Evolutionary conservation across 2,329 filamentous ascomycete species (phyloP), one percentile per base, ranked within the genome.

Genomic region (Dactylellina leptospora): DNA sequence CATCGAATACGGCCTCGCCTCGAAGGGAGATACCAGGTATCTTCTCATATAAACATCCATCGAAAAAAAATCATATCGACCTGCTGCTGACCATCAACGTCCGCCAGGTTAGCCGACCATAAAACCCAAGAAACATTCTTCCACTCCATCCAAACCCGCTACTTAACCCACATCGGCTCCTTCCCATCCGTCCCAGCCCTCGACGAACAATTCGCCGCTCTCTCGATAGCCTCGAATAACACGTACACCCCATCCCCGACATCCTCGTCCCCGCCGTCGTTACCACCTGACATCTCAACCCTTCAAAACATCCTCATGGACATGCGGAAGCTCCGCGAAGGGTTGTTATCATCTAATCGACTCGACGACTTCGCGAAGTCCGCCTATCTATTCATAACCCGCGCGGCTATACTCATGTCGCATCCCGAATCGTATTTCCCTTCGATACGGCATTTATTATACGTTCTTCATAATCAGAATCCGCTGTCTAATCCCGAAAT

Each of bases 351-450:
- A 10, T 88, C 90, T 6, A 86, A 87, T 58, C 87, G 93, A 18
- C 82, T 84, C 33, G 90, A 96, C 78, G 83, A 86, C 56, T 99
- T 99, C 80, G 88, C 93, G 0, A 87, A 90, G n/a, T 88, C 92
- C 76, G 91, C 88, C 13, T 96, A 97, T 80, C 87, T 96, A 74
- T 97, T 97, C 83, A 92, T 91, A 77, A 91, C 96, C 76, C 89
- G 93, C 60, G 84, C 93, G 23, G 88, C 90, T 22, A 88, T 99
- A 74, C 85, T 96, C 30, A 87, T 90, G 64, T 87, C 88, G 74
- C 89, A 96, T 76, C 90, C 89, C 76, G 91, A 96, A 76, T 92
- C 92, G 0, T 99, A 97, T 79, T 89, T 93, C 74, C 92, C 93
- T 0, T 92, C 93, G 0, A 86, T 97, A 20, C 85, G 90, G 38